Evolutionary conservation across 73 alveolate species (phyloP).

Genomic region (Effrenium voratum): DNA sequence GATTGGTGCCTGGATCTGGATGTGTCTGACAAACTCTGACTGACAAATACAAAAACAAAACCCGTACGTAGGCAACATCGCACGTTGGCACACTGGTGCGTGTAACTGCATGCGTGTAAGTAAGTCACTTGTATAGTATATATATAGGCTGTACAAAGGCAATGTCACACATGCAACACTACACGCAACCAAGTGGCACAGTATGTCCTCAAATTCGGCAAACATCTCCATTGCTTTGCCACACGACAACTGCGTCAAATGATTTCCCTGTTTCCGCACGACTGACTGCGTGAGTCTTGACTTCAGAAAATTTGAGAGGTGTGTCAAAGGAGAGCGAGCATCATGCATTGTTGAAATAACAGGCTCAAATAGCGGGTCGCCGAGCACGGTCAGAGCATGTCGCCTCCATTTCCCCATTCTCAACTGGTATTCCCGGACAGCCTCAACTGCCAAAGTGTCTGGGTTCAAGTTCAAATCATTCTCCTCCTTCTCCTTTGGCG

Average conservation of each 20-base stretch:
- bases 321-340: neutral
- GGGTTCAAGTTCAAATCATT: conserved; percentile 7
- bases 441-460: conserved; percentile 29
- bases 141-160: neutral
- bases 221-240: neutral
- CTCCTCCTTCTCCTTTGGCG: neutral
- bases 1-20: too few species aligned
- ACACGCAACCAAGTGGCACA: neutral
- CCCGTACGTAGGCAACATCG: neutral
- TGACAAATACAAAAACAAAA: neutral
- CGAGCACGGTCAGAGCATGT: neutral
- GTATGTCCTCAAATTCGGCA: neutral
- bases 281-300: neutral
- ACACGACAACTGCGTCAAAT: neutral
- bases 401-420: conserved; percentile 42
- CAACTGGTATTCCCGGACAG: conserved; percentile 7
- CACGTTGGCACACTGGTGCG: neutral
- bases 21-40: neutral
- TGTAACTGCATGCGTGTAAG: neutral
- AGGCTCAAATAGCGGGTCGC: conserved; percentile 8
- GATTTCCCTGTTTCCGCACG: neutral
- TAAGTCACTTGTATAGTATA: too few species aligned
- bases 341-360: neutral
- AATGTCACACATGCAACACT: too few species aligned
- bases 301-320: neutral